Base-by-base conservation (phyloP, 805 yeast species). In the Kodamaea restingae region DNA sequence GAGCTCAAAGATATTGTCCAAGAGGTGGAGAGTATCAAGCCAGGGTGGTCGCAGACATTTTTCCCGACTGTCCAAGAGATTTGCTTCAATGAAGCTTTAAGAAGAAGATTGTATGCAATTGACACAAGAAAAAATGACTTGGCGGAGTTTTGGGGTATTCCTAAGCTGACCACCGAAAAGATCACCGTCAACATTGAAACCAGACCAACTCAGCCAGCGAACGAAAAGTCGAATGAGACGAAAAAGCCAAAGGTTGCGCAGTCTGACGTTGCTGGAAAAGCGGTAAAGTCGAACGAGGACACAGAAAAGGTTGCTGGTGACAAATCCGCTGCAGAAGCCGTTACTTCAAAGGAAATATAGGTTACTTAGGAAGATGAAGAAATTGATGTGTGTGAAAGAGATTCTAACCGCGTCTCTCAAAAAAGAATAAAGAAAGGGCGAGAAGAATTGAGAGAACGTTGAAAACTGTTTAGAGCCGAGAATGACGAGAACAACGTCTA, bases 71-170 rank as follows among this genome's bases (percentile, higher is more conserved):
- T 90, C 32, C 91, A 84, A 58, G 97, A 93, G 57, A 82, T 91
- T 37, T 87, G 95, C 46, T 85, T 88, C 62, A 93, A 91, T 58
- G 91, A 85, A 63, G 96, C 96, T 1, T 69, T 91, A 38, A 76
- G 91, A 62, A 80, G 93, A 69, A 81, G 97, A 54, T 52, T 76
- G 25, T 49, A 54, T 30, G 62, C 75, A 4, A 60, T 81, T 53
- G 75, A 65, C 15, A 60, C 54, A 12, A 61, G 74, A 41, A 41
- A 59, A 9, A 55, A 58, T 41, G 55, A 51, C 33, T 64, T 67
- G 45, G 38, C 58, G 12, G 51, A 51, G 26, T 44, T 64, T 44
- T 69, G 74, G 74, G 61, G 64, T 37, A 52, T 52, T 43, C 52
- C 51, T 15, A 43, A 38, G 22, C 39, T 30, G 6, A 15, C 17